Base-by-base conservation (phyloP, 176 grass and related monocot genomes). In the Otatea glauca region DNA sequence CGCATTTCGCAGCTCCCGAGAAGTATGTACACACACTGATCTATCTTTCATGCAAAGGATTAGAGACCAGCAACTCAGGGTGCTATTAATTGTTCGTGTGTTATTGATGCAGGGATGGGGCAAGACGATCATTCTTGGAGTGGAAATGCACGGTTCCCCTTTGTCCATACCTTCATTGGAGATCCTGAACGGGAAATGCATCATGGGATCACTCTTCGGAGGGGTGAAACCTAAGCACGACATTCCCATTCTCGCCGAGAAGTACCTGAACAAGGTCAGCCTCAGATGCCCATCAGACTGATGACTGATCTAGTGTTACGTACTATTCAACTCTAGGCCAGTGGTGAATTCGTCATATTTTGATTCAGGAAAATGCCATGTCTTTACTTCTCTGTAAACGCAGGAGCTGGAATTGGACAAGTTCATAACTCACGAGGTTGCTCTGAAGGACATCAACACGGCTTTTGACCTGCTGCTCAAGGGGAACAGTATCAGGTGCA, bases 161-260 rank as follows among this genome's bases (percentile, higher is more conserved):
- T 38, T 98, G 21, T 79, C 51, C 64, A 37, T 98, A 29, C 21
- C 82, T 41, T 27, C 89, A 2, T 20, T 0, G 0, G 85, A 95
- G 44, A 88, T 95, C 47, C 81, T 98, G 60, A 59, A 75, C 23
- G 93, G 96, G 48, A 98, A 77, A 49, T 87, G 79, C 64, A 51
- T 98, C 35, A 84, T 85, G 61, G 91, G 91, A 0, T 90, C 89
- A 2, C 42, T 90, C 15, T 86, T 93, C 35, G 92, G 96, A 79
- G 96, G 96, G 7, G 87, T 98, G 60, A 95, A 95, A 69, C 84
- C 92, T 0, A 98, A 98, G 84, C 84, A 83, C 68, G 96, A 98
- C 80, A 98, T 98, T 18, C 92, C 92, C 2, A 83, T 89, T 56
- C 85, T 98, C 39, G 84, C 85, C 11, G 79, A 92, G 0, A 86